A percentile compares a stretch with the other conserved stretches of the same genome.
Evolutionary conservation across 768 basidiomycete genomes (phyloP).

Genomic region (Serendipita sp.): DNA sequence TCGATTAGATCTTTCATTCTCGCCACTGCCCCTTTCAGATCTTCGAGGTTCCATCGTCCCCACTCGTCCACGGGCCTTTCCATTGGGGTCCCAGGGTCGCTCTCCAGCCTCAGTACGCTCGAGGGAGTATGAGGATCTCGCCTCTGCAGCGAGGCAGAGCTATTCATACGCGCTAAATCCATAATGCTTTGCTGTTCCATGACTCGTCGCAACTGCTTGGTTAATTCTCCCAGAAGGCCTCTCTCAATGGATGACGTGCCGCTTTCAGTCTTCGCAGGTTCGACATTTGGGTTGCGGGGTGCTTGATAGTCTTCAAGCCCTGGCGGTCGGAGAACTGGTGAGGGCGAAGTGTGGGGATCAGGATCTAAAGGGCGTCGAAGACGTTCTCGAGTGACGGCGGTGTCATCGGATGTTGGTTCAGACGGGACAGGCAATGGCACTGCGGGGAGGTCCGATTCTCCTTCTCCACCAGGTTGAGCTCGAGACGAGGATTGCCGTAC

Average conservation of each 20-base stretch:
- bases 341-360: too few species aligned
- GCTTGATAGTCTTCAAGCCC: too few species aligned
- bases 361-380: too few species aligned
- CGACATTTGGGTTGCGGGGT: too few species aligned
- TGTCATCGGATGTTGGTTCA: too few species aligned
- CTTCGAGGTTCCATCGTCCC: background rate
- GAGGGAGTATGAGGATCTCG: background rate
- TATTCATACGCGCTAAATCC: background rate
- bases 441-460: too few species aligned
- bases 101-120: background rate
- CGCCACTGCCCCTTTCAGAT: background rate
- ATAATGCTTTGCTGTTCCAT: constrained; percentile 2
- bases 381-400: too few species aligned
- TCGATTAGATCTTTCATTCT: constrained; percentile 1
- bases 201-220: background rate
- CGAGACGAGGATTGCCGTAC: too few species aligned
- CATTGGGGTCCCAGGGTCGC: background rate
- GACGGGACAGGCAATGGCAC: too few species aligned
- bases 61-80: background rate
- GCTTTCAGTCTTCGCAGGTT: too few species aligned
- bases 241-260: background rate
- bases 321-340: too few species aligned
- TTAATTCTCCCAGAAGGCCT: background rate
- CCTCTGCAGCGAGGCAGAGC: background rate
- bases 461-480: too few species aligned